Evolutionary conservation across 352 stramenopile species (phyloP).

Genomic region (Saprolegnia diclina): DNA sequence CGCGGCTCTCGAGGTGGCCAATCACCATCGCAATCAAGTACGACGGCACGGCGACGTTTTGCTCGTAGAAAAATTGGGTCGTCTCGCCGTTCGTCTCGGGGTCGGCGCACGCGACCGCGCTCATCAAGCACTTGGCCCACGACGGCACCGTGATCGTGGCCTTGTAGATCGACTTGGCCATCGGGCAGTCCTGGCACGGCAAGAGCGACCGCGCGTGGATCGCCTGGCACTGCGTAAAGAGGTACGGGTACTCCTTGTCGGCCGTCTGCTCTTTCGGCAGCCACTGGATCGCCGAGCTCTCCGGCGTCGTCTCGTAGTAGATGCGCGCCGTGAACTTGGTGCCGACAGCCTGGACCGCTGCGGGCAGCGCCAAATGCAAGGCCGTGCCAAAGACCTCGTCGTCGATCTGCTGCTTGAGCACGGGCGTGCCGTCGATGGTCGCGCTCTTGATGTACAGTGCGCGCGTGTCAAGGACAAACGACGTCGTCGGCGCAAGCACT

Average conservation of each 20-base stretch:
- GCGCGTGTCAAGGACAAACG: constrained; percentile 11
- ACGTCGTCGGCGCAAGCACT: constrained; percentile 8
- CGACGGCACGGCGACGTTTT: constrained; percentile 77
- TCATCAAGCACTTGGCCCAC: constrained; percentile 89
- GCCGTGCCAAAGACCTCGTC: constrained; percentile 61
- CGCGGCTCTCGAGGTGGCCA: constrained; percentile 57
- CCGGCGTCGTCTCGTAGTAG: constrained; percentile 52
- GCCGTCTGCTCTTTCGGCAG: constrained; percentile 78
- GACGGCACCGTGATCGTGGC: constrained; percentile 87
- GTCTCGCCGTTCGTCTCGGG: constrained; percentile 24
- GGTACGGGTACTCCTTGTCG: constrained; percentile 63
- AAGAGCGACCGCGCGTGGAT: constrained; percentile 83
- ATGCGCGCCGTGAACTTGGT: constrained; percentile 64
- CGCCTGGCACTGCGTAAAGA: constrained; percentile 84
- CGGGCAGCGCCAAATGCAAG: constrained; percentile 56
- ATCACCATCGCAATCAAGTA: constrained; percentile 82
- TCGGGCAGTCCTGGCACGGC: constrained; percentile 90
- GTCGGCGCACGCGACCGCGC: constrained; percentile 42
- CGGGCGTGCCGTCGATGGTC: constrained; percentile 12
- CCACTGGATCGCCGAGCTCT: constrained; percentile 78
- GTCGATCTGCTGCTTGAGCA: constrained; percentile 1
- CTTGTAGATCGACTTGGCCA: constrained; percentile 94
- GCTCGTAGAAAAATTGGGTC: constrained; percentile 62
- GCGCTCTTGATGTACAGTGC: constrained; percentile 16
- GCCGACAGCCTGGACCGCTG: constrained; percentile 53